These are phyloP conservation scores for Avena insularis DNA, from an alignment of 176 grass and related monocot species.

Conservation along the genomic window DNA sequence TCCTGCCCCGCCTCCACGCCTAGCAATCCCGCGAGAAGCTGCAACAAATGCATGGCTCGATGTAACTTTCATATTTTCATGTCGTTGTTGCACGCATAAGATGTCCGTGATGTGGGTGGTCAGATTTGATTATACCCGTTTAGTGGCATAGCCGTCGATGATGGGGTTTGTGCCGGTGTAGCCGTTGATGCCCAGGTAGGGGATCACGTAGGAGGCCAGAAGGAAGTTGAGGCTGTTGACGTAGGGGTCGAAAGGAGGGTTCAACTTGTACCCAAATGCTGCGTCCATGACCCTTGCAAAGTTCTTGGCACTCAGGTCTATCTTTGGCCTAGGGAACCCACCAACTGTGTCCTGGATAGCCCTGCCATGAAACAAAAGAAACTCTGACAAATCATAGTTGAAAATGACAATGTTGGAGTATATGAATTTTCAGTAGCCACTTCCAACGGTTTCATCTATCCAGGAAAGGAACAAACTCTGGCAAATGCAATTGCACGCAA, in stretches of 20 bases:
- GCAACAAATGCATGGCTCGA: background rate
- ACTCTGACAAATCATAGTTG: too few relatives aligned
- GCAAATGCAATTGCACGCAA: background rate
- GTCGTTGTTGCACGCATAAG: too few relatives aligned
- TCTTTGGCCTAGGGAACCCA: conserved; percentile 60
- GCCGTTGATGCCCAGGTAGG: conserved; percentile 77
- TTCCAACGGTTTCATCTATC: background rate
- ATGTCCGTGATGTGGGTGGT: too few relatives aligned
- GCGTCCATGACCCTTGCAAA: conserved; percentile 69
- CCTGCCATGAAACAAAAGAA: conserved; percentile 36
- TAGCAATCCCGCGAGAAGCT: conserved; percentile 64
- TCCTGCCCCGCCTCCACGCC: conserved; percentile 70
- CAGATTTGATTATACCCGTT: conserved; percentile 25
- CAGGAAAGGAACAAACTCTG: background rate
- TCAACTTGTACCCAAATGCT: conserved; percentile 57
- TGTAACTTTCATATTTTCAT: background rate
- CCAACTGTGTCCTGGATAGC: conserved; percentile 67
- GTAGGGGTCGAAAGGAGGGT: conserved; percentile 86
- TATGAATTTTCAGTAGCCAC: background rate
- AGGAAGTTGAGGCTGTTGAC: conserved; percentile 63
- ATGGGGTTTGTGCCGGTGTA: conserved; percentile 67
- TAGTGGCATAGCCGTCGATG: conserved; percentile 67
- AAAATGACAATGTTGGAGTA: too few relatives aligned
- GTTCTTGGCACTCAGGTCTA: conserved; percentile 63
- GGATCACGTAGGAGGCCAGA: conserved; percentile 64